Conservation (phyloP, 805 yeast species). For the Candida berthetii region DNA sequence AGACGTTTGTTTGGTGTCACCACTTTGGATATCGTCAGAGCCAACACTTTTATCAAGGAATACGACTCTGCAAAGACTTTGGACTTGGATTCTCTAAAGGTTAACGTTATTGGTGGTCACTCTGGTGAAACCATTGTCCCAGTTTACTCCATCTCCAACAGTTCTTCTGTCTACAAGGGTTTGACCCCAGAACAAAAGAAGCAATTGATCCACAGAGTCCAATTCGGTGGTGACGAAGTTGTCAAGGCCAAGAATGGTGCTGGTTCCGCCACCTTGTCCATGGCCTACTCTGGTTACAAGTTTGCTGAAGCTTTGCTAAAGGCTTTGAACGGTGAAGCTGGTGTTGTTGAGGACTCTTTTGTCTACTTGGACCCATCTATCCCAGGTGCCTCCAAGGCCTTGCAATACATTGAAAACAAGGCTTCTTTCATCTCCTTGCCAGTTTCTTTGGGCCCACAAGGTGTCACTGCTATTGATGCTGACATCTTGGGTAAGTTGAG, state of each 20-base stretch:
- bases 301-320: constrained; percentile 49
- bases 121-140: constrained; percentile 96
- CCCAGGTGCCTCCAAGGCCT: constrained; percentile 46
- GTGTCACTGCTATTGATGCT: constrained; percentile 50
- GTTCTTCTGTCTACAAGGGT: constrained; percentile 33
- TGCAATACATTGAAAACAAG: constrained; percentile 23
- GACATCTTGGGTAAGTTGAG: constrained; percentile 42
- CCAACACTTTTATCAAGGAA: constrained; percentile 57
- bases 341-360: constrained; percentile 42
- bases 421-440: constrained; percentile 57
- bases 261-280: constrained; percentile 88
- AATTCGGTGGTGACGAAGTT: constrained; percentile 95
- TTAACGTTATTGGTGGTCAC: constrained; percentile 95
- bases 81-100: constrained; percentile 43
- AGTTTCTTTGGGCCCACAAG: constrained; percentile 44
- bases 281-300: constrained; percentile 91
- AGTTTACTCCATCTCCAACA: constrained; percentile 71
- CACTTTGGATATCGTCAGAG: constrained; percentile 86
- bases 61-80: constrained; percentile 66
- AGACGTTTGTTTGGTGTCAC: constrained; percentile 82
- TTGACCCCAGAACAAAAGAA: constrained; percentile 62
- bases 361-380: constrained; percentile 43
- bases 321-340: constrained; percentile 24
- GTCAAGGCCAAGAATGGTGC: constrained; percentile 92
- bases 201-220: constrained; percentile 77